Conservation (phyloP, 139 green algal genomes). For the Helicosporidium sp. region DNA sequence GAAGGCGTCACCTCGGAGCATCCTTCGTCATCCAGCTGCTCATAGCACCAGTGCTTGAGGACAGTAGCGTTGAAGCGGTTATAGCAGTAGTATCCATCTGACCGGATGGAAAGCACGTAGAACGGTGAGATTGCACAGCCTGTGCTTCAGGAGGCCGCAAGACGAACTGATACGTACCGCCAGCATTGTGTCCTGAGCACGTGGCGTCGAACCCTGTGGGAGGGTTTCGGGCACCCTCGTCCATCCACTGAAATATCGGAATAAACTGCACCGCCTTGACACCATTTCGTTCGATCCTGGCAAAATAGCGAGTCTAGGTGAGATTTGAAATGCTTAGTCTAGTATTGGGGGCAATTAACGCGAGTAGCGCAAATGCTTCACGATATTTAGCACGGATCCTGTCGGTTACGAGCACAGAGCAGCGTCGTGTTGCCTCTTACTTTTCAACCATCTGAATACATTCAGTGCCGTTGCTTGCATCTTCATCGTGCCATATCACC, state of each 20-base stretch:
- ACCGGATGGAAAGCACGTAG: slow-evolving; percentile 3
- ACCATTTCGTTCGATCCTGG: background rate
- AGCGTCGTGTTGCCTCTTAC: too few relatives aligned
- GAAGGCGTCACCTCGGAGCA: background rate
- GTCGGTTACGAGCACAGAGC: too few relatives aligned
- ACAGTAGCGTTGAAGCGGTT: slow-evolving; percentile 6
- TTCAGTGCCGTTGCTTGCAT: background rate
- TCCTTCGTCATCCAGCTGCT: background rate
- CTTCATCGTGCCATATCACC: background rate
- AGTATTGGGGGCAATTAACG: too few relatives aligned
- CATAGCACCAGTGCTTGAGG: slow-evolving; percentile 6
- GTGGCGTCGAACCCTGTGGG: slow-evolving; percentile 3
- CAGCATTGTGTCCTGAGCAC: too few relatives aligned
- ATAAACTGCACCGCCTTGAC: slow-evolving; percentile 5
- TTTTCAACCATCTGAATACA: slow-evolving; percentile 8
- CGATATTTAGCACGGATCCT: too few relatives aligned
- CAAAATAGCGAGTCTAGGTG: too few relatives aligned
- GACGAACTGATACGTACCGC: too few relatives aligned
- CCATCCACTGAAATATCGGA: slow-evolving; percentile 11
- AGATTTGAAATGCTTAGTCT: too few relatives aligned
- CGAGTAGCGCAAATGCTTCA: too few relatives aligned
- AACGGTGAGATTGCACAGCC: too few relatives aligned
- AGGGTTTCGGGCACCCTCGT: slow-evolving; percentile 2
- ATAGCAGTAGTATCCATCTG: slow-evolving; percentile 12
- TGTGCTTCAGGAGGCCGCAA: too few relatives aligned